Base-by-base conservation (phyloP, 2,329 filamentous ascomycete species). In the Aspergillus unguis region DNA sequence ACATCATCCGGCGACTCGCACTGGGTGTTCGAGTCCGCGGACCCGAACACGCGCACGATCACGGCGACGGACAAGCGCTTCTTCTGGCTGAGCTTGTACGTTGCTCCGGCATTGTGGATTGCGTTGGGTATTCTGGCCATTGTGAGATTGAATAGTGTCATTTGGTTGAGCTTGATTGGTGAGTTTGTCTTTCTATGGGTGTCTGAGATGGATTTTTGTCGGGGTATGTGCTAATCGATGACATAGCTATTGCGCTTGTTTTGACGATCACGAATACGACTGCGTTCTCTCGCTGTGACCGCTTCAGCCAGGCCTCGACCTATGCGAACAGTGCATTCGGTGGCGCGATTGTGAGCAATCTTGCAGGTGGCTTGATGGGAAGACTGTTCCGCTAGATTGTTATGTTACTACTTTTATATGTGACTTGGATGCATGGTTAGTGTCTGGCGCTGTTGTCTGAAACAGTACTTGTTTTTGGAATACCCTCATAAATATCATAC, bases 301-400 rank as follows among this genome's bases (percentile, higher is more conserved):
- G 74, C 48, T 79, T 79, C 60, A 77, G 77, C 55, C 77, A 86
- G 61, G 84, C 84, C 8, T 82, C 80, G 35, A 81, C 73, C 45
- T 78, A 80, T 56, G 81, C 82, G 5, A 81, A 77, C 41, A 76
- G 75, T 37, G 81, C 81, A 4, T 71, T 84, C 48, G 74, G 76
- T 6, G 80, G 80, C 41, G 76, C 79, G 3, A 70, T 83, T 51
- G 78, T 80, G 51, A 76, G 77, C 60, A 82, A 77, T 60, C 60
- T 83, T 57, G 80, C 80, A 6, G 75, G 79, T 36, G 79, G 79
- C 27, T 71, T 83, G 71, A 70, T 83, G 56, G 78, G 79, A 61
- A 76, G 77, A 58, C 67, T 81, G 54, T 83, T 83, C 66, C 75
- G 76, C 60, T 75, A 66, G 64, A 58, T 33, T 36, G 6, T 31